Conservation (phyloP, 1,284 basidiomycete species). For the Marasmius tenuissimus region DNA sequence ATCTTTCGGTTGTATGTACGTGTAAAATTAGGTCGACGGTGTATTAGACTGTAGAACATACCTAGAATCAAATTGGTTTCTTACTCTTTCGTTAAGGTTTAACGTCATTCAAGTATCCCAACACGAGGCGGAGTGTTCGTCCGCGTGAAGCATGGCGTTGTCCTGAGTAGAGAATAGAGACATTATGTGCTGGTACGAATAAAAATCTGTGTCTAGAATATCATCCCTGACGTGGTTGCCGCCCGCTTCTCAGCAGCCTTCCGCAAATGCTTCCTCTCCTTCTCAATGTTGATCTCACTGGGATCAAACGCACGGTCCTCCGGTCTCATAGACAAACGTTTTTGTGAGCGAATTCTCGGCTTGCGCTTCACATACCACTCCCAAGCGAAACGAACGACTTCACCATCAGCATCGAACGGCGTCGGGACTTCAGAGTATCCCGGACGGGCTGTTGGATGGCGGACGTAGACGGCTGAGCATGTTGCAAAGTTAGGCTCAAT, state of each 20-base stretch:
- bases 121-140: too few relatives aligned
- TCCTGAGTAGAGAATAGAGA: too few relatives aligned
- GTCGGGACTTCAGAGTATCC: conserved; percentile 92
- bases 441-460: conserved; percentile 93
- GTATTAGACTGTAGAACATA: background rate
- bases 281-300: background rate
- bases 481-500: conserved; percentile 90
- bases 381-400: conserved; percentile 85
- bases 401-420: conserved; percentile 91
- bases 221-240: conserved; percentile 7
- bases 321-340: conserved; percentile 67
- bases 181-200: too few relatives aligned
- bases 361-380: conserved; percentile 85
- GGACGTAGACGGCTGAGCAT: conserved; percentile 92
- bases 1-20: background rate
- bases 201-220: background rate
- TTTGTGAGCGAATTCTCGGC: conserved; percentile 70
- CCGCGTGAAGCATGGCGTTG: too few relatives aligned
- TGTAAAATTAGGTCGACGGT: background rate
- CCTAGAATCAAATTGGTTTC: too few relatives aligned
- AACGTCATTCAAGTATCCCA: too few relatives aligned
- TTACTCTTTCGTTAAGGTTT: too few relatives aligned
- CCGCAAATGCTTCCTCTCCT: conserved; percentile 8
- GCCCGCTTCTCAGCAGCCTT: conserved; percentile 8
- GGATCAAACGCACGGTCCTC: conserved; percentile 49